Base-by-base conservation (phyloP, 2,329 filamentous ascomycete genomes). In the Colletotrichum tofieldiae region DNA sequence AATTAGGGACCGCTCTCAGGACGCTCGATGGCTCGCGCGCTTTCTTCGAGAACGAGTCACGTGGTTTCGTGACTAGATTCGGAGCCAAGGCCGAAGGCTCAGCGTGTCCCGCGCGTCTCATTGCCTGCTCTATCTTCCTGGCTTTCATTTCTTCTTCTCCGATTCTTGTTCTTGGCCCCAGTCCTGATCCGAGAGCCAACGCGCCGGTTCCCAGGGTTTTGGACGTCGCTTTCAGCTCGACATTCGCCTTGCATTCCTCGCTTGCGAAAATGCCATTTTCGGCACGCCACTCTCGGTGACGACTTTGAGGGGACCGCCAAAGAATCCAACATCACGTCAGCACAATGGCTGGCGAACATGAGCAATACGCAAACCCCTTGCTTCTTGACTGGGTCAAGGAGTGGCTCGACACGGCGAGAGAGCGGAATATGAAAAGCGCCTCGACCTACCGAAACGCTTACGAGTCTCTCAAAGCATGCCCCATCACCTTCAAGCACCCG, bases 401-500 rank as follows among this genome's bases (percentile, higher is more conserved):
- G 84, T 94, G 92, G 92, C 87, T 93, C 61, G 92, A 95, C 55
- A 79, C 88, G 51, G 93, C 93, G 16, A 86, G 88, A 60, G 90
- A 94, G 75, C 88, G 88, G 56, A 94, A 92, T 78, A 89, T 90
- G 23, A 94, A 94, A 79, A 92, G 92, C 29, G 82, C 91, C 32
- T 89, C 87, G n/a, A 91, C 89, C 0, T 96, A 95, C 80, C 93
- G 90, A 75, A 90, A 92, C 76, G 94, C 94, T 1, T 94, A 94
- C 77, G 88, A 94, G 70, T 93, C 93, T 2, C 89, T 96, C 80
- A 93, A 92, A 81, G 89, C 89, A 16, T 95, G 93, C 74, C 93
- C 94, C 0, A 84, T 94, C 49, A 82, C 83, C 1, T 93, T 94
- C 75, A 84, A 88, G 23, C 94, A 96, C 79, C 93, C 94, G 2